Base-by-base conservation (phyloP, 805 yeast genomes). In the Ogataea trehaloabstinens region DNA sequence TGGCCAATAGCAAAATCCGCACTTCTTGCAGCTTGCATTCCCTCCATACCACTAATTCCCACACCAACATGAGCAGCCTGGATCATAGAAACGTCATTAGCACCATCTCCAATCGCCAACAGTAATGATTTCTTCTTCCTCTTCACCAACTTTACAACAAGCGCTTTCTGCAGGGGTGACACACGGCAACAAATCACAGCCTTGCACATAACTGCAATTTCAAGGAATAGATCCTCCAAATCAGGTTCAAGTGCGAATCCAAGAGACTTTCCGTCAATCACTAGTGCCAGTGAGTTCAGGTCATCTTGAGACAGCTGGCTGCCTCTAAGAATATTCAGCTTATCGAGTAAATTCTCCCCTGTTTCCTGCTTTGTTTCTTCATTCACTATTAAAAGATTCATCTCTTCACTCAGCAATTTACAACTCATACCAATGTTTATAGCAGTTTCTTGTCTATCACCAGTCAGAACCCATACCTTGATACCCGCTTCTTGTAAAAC, bases 61-160 rank as follows among this genome's bases (percentile, higher is more conserved):
- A 93, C 96, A 46, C 99, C 99, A 37, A 93, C 96, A 62, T 93
- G 98, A 0, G 99, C 99, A 12, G 99, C 98, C 64, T 93, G 99
- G 49, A 93, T 93, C 99, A 93, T 93, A 25, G 95, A 84, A 28
- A 93, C 99, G 67, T 93, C 99, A 58, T 93, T 93, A 3, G 99
- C 99, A 56, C 99, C 99, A 64, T 93, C 99, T 31, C 99, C 99
- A 56, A 93, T 84, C 1, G 99, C 98, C 43, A 93, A 68, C 30
- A 95, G 63, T 29, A 85, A 62, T 2, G 95, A 78, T 34, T 84
- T 81, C 55, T 76, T 74, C 65, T 87, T 83, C 35, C 86, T 70
- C 59, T 93, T 93, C 16, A 91, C 98, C 76, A 93, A 76, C 56
- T 87, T 88, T 18, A 93, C 99, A 13, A 93, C 99, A 38, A 93